Conservation (phyloP, 257 asterid species). For the Plantago major region DNA sequence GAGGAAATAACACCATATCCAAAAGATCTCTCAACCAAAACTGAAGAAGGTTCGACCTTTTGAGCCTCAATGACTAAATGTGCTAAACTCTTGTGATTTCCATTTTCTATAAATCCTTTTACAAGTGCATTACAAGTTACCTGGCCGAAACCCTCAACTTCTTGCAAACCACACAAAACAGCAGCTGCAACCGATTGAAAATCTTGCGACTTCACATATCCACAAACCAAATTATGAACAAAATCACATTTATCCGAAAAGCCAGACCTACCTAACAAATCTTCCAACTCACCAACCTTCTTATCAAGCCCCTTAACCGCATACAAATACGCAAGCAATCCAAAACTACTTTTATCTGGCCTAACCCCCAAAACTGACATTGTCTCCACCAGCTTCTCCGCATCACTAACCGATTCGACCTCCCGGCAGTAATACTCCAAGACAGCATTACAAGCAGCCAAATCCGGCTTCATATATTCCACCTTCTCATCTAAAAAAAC, state of each 20-base stretch:
- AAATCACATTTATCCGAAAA: constrained; percentile 32
- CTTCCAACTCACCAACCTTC: constrained; percentile 65
- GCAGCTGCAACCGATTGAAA: constrained; percentile 52
- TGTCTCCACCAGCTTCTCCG: constrained; percentile 64
- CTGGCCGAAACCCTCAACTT: constrained; percentile 32
- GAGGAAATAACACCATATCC: constrained; percentile 74
- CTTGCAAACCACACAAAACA: constrained; percentile 42
- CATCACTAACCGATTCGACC: constrained; percentile 58
- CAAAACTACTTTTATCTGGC: constrained; percentile 69
- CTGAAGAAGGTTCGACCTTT: constrained; percentile 53
- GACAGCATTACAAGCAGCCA: constrained; percentile 83
- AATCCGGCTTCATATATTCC: constrained; percentile 61
- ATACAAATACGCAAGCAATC: constrained; percentile 74
- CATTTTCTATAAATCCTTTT: constrained; percentile 49
- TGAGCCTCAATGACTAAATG: constrained; percentile 65
- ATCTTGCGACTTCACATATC: constrained; percentile 58
- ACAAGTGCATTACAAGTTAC: constrained; percentile 62
- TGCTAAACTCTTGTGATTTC: constrained; percentile 53
- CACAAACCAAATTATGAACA: constrained; percentile 62
- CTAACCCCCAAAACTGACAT: constrained; percentile 74
- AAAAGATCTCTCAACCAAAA: constrained; percentile 48
- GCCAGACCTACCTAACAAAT: constrained; percentile 49
- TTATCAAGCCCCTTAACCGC: constrained; percentile 64
- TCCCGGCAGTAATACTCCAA: constrained; percentile 71
- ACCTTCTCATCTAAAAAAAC: constrained; percentile 67